These are phyloP conservation scores for Dactylellina parvicollis DNA, from an alignment of 2,329 filamentous ascomycete species.

Conservation along the genomic window DNA sequence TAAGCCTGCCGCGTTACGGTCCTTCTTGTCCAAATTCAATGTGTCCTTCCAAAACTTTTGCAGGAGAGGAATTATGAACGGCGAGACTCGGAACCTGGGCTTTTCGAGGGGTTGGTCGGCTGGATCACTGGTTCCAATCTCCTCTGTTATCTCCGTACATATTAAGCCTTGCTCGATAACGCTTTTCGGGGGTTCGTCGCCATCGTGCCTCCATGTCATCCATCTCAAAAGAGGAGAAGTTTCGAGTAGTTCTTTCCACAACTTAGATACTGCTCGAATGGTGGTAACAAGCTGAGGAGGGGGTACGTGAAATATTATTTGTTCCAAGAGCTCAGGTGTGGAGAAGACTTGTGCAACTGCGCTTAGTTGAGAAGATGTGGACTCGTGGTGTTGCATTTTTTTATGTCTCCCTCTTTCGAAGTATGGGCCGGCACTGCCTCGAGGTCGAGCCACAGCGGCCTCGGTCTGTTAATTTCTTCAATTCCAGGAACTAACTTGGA, in stretches of 20 bases:
- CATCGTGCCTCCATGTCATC: slow-evolving; percentile 1
- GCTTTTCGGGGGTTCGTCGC: slow-evolving; percentile 3
- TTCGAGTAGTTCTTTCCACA: slow-evolving; percentile 14
- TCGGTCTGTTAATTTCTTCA: too few relatives aligned
- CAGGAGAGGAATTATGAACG: not conserved
- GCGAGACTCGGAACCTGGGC: not conserved
- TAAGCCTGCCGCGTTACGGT: not conserved
- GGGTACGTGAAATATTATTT: slow-evolving; percentile 18
- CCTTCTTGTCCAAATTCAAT: not conserved
- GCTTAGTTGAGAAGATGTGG: not conserved
- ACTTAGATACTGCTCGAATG: slow-evolving; percentile 5
- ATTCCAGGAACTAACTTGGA: too few relatives aligned
- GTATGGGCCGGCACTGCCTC: too few relatives aligned
- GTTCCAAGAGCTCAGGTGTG: slow-evolving; percentile 10
- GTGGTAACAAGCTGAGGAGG: slow-evolving; percentile 8
- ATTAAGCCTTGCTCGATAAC: not conserved
- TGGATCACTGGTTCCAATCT: not conserved
- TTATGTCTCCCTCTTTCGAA: too few relatives aligned
- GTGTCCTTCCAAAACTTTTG: not conserved
- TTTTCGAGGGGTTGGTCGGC: not conserved
- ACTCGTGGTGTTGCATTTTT: not conserved
- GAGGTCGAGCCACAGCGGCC: too few relatives aligned
- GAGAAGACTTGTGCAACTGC: not conserved
- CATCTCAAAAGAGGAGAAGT: slow-evolving; percentile 21
- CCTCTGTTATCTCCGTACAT: not conserved